Base-by-base conservation (phyloP, 495 filamentous ascomycete genomes). In the Penicillium herquei region DNA sequence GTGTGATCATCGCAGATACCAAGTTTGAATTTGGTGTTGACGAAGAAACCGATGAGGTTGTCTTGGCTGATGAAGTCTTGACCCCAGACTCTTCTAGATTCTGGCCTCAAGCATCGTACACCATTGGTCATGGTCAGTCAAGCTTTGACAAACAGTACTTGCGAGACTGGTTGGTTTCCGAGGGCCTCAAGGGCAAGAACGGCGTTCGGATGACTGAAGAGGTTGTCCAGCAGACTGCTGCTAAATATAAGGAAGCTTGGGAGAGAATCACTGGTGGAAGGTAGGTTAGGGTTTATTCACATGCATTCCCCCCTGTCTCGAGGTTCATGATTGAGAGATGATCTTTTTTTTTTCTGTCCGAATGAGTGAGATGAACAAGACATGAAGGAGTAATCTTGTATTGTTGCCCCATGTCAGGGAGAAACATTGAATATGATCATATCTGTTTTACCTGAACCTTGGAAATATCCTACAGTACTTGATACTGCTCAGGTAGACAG, bases 81-180 rank as follows among this genome's bases (percentile, higher is more conserved):
- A 98, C 93, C 7, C 87, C 86, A 14, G 90, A 94, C 66, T 89
- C 85, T 41, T 91, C 87, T 11, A 84, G 94, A 9, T 96, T 97
- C 80, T 98, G 94, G 94, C 85, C 84, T 5, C 82, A 80, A 58
- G 85, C 83, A 21, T 75, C 75, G 8, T 96, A 96, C 61, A 80
- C 82, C 61, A 70, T 85, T 32, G 93, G 93, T 0, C 76, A 77
- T 35, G 79, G 87, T 17, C 92, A 96, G 76, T 77, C 84, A 50
- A 92, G 88, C 71, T 92, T 87, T 52, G 93, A 98, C 67, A 98
- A 98, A 81, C 94, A 97, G 80, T 88, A 81, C 61, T 60, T 97
- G 64, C 77, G 93, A 17, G 87, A 97, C 71, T 98, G 92, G 92
- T 70, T 98, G 67, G 86, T 83, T 0, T 63, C 61, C 37, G 75